Base-by-base conservation (phyloP, 169 alveolate species). In the Theileria annulata region DNA sequence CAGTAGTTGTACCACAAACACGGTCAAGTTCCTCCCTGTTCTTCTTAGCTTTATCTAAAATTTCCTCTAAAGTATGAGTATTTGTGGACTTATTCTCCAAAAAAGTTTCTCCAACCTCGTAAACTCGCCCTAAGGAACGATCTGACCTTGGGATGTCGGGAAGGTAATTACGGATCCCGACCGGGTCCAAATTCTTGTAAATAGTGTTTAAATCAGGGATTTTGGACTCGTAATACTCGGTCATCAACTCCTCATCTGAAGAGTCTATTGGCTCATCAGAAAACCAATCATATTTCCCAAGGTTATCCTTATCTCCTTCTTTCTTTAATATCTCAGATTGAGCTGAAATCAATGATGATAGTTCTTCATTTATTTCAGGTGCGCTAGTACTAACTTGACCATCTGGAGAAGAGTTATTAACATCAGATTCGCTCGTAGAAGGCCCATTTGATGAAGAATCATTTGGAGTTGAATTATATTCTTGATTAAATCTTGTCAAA, bases 201-300 rank as follows among this genome's bases (percentile, higher is more conserved):
- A 82, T 82, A 60, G 60, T 42, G 1, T 76, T 79, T 13, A 64
- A 15, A 51, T 75, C 75, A n/a, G 86, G 86, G n/a, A 63, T 59
- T 12, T 47, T 28, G 25, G 64, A 33, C 8, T 48, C 42, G 19
- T 77, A 82, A 51, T 82, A 75, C 49, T 82, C 89, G 21, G 71
- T 74, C 10, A 28, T 15, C 31, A 82, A 31, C 69, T 66, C 23
- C 47, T 82, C 89, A 68, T 82, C 89, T 0, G 77, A 74, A 8
- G 89, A 75, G 28, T 82, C 86, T 9, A 82, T 10, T 10, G 88
- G 84, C 13, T 37, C 88, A 69, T 80, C 88, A 27, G 60, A 15
- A 37, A 80, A 80, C 88, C 88, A 80, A 51, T 72, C 79, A 31
- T 19, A 72, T 48, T 80, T 66, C n/a, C 42, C 2, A 23, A 74